phyloP scores from a whole-genome alignment of 148 eudicot species.

The Drosera capensis region DNA sequence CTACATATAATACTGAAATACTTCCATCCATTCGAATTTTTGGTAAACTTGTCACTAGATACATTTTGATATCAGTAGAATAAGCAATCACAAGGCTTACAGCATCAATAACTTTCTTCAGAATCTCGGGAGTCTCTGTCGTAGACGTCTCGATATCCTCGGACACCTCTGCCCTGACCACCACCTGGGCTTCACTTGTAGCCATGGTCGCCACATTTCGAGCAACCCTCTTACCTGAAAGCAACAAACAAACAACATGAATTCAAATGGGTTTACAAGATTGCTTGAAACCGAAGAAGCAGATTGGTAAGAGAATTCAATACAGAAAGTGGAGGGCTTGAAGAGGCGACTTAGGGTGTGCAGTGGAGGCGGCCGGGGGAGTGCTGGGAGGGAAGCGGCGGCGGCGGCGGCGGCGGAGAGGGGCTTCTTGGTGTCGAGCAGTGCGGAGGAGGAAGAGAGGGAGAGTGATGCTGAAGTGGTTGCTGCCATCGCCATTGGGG shows the following conservation, averaged over 20 bases:
- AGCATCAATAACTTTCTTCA: constrained; percentile 49
- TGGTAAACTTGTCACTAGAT: too few relatives aligned
- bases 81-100: constrained; percentile 25
- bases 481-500: constrained; percentile 51
- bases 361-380: constrained; percentile 33
- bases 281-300: not conserved
- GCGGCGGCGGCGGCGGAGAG: constrained; percentile 48
- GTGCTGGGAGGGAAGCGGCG: constrained; percentile 50
- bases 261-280: not conserved
- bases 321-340: constrained; percentile 47
- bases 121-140: constrained; percentile 44
- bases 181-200: constrained; percentile 52
- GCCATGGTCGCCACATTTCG: constrained; percentile 74
- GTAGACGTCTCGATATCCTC: constrained; percentile 17
- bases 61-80: too few relatives aligned
- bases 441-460: constrained; percentile 31
- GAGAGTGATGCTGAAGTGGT: constrained; percentile 42
- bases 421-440: constrained; percentile 26
- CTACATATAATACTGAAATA: too few relatives aligned
- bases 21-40: too few relatives aligned
- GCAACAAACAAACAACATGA: not conserved
- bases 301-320: not conserved
- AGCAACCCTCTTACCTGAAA: constrained; percentile 52
- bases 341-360: constrained; percentile 30
- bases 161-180: constrained; percentile 5